These are phyloP conservation scores for Dendrobium nobile DNA, from an alignment of 106 monocot species.

Conservation along the genomic window DNA sequence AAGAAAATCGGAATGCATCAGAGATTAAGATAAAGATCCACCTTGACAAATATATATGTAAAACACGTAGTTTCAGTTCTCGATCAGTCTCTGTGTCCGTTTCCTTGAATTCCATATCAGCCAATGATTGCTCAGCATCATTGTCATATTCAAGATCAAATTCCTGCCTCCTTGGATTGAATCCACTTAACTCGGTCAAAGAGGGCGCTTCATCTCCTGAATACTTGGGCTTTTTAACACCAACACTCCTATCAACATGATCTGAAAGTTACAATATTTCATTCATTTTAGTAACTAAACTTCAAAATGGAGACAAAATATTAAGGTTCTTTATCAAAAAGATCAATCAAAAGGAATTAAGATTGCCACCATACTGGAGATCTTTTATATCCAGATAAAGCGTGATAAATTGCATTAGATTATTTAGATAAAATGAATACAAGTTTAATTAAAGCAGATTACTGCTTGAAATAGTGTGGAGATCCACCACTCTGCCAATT, in stretches of 20 bases:
- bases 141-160: conserved; percentile 98
- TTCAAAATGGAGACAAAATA: not conserved
- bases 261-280: conserved; percentile 37
- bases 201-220: conserved; percentile 78
- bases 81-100: conserved; percentile 78
- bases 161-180: conserved; percentile 83
- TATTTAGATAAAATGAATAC: not conserved
- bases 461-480: not conserved
- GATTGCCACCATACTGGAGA: not conserved
- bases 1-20: not conserved
- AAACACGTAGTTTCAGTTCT: conserved; percentile 69
- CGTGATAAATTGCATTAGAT: not conserved
- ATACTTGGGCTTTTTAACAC: conserved; percentile 81
- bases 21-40: conserved; percentile 3
- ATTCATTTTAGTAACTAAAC: not conserved
- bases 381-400: not conserved
- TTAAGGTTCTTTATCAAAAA: not conserved
- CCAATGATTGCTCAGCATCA: conserved; percentile 81
- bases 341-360: not conserved
- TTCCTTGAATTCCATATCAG: conserved; percentile 99
- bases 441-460: not conserved
- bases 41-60: conserved; percentile 80
- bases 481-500: not conserved
- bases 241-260: conserved; percentile 83
- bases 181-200: conserved; percentile 76